Evolutionary conservation across 164 flowering plant species (phyloP), one percentile per base, ranked within the genome.

Genomic region (Berberis thunbergii): DNA sequence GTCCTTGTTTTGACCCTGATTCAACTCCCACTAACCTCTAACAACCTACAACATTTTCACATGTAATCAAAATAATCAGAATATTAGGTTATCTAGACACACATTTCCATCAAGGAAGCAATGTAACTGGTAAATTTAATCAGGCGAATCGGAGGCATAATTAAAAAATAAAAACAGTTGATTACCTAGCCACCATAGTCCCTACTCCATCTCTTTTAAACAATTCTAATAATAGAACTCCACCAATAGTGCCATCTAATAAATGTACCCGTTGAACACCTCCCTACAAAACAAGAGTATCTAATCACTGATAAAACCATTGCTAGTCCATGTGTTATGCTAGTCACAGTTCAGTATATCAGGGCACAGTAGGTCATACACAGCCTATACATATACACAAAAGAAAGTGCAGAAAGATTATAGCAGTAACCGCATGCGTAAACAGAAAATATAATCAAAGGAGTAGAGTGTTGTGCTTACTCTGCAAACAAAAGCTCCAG

Each of bases 241-340:
- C 99, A 67, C 81, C 81, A 38, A 76, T 75, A 43, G 96, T 89
- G 54, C 94, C 99, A 82, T 95, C 92, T 74, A 95, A 67, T 59
- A 95, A 66, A 73, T 95, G 99, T 68, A 95, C 97, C 74, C 99
- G 84, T 75, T 95, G 92, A 67, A 95, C 99, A 63, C 97, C 99
- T n/a, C 97, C 96, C 99, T 94, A 79, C 8, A 61, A 42, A 41
- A 42, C 50, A 39, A 63, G 13, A 66, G 49, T 0, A 26, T 26
- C 26, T 26, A 26, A 26, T 26, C 26, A 26, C 26, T 26, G 26
- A 26, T 26, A 26, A 26, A 26, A 26, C 26, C 26, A 26, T 26
- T 26, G 26, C 26, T 26, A 26, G 26, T 26, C 26, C 26, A 26
- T 26, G 26, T 26, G 26, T 26, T 26, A 26, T 26, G 26, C 26